These are phyloP conservation scores for Beauveria sp. DNA, from an alignment of 2,329 filamentous ascomycete genomes.

Conservation along the genomic window DNA sequence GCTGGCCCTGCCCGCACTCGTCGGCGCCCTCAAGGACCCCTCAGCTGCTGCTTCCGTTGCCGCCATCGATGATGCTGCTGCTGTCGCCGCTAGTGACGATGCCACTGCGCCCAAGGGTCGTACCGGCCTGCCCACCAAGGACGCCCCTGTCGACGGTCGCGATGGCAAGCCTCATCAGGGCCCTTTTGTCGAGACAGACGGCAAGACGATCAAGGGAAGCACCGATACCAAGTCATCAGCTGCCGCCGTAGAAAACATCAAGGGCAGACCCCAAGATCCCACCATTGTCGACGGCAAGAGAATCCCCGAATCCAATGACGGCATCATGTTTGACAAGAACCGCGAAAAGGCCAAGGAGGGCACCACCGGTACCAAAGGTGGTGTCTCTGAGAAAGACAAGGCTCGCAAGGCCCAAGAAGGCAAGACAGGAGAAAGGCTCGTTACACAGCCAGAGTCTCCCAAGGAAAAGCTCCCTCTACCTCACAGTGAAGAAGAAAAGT, in stretches of 20 bases:
- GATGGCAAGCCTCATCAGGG: slow-evolving; percentile 92
- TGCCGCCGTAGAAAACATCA: slow-evolving; percentile 29
- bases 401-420: slow-evolving; percentile 61
- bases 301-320: slow-evolving; percentile 60
- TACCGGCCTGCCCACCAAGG: slow-evolving; percentile 46
- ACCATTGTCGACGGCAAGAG: slow-evolving; percentile 51
- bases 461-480: slow-evolving; percentile 80
- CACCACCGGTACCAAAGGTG: slow-evolving; percentile 80
- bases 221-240: slow-evolving; percentile 20
- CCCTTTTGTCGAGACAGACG: slow-evolving; percentile 59
- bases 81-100: slow-evolving; percentile 19
- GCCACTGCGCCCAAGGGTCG: slow-evolving; percentile 24
- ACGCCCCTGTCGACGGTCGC: slow-evolving; percentile 83
- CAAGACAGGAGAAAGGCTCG: slow-evolving; percentile 54
- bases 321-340: slow-evolving; percentile 88
- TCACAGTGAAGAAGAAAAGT: slow-evolving; percentile 69
- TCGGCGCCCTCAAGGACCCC: slow-evolving; percentile 27
- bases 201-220: slow-evolving; percentile 21
- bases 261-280: slow-evolving; percentile 43
- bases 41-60: neutral
- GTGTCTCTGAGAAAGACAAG: slow-evolving; percentile 81
- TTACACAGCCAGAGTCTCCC: slow-evolving; percentile 73
- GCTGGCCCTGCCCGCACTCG: slow-evolving; percentile 45
- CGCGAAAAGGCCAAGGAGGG: slow-evolving; percentile 71
- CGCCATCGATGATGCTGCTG: neutral